These are phyloP conservation scores for Ascosphaera pollenicola DNA, from an alignment of 2,329 filamentous ascomycete species.

Conservation along the genomic window DNA sequence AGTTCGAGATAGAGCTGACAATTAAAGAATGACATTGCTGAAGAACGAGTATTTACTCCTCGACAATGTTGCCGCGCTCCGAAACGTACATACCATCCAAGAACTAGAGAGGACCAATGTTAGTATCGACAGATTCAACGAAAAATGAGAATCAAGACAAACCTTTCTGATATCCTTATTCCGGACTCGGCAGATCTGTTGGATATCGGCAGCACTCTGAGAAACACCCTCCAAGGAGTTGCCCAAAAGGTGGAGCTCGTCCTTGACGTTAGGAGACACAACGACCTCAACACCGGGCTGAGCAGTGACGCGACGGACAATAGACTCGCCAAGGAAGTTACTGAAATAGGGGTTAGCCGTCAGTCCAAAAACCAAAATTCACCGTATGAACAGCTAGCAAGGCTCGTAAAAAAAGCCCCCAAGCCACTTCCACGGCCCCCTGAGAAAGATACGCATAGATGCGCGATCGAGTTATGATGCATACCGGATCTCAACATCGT, in stretches of 20 bases:
- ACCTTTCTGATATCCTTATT: conserved; percentile 99
- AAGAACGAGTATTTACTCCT: conserved; percentile 16
- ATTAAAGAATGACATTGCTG: conserved; percentile 1
- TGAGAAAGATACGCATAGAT: no score
- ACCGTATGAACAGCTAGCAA: no score
- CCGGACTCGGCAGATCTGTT: conserved; percentile 97
- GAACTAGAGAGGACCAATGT: conserved; percentile 38
- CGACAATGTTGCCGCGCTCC: conserved; percentile 86
- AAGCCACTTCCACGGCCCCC: no score
- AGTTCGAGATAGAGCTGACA: not conserved
- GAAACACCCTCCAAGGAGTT: conserved; percentile 97
- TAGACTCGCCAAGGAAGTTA: conserved; percentile 99
- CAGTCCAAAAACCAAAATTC: no score
- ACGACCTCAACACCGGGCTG: conserved; percentile 75
- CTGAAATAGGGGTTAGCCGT: no score
- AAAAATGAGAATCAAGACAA: conserved; percentile 3
- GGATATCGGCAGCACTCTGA: conserved; percentile 95
- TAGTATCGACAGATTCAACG: not conserved
- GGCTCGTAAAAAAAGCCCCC: no score
- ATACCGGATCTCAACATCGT: conserved; percentile 93
- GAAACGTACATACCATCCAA: conserved; percentile 99
- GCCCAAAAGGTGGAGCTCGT: conserved; percentile 79
- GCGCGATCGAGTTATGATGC: conserved; percentile 15
- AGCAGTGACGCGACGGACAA: conserved; percentile 81
- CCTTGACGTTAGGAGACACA: conserved; percentile 83